Evolutionary conservation across 192 early-diverging fungal species (phyloP).

Genomic region (Phlyctochytrium planicorne): DNA sequence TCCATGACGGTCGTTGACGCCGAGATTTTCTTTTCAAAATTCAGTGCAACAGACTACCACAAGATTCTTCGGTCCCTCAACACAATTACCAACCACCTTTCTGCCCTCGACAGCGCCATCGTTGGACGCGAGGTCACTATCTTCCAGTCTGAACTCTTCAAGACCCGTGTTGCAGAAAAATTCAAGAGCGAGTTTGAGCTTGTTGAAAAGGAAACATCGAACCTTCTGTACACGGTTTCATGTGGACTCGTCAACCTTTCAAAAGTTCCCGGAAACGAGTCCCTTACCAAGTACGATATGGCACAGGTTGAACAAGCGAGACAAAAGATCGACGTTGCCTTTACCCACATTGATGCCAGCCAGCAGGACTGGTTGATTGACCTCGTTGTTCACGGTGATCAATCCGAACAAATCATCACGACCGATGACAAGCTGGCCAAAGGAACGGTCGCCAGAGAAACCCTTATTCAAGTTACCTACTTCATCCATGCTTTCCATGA

Average conservation of each 20-base stretch:
- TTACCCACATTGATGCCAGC: background rate
- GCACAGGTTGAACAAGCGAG: background rate
- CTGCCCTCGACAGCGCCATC: background rate
- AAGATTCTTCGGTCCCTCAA: background rate
- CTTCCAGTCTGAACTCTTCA: background rate
- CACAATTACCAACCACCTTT: background rate
- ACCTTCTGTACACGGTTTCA: background rate
- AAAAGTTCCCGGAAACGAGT: no score
- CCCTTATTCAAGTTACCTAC: background rate
- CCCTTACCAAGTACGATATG: background rate
- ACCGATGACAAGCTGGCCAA: background rate
- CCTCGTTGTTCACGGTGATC: background rate
- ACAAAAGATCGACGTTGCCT: background rate
- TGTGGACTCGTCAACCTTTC: background rate
- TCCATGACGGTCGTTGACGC: background rate
- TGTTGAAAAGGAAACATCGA: background rate
- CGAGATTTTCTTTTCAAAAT: background rate
- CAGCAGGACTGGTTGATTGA: constrained; percentile 1
- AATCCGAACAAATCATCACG: background rate
- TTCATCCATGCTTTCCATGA: constrained; percentile 9
- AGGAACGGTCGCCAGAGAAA: background rate
- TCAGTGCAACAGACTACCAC: background rate
- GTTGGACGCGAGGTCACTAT: background rate
- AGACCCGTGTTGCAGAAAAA: background rate
- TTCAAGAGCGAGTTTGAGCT: background rate